These are phyloP conservation scores for Deakozyma indianensis DNA, from an alignment of 805 yeast genomes.

Conservation along the genomic window DNA sequence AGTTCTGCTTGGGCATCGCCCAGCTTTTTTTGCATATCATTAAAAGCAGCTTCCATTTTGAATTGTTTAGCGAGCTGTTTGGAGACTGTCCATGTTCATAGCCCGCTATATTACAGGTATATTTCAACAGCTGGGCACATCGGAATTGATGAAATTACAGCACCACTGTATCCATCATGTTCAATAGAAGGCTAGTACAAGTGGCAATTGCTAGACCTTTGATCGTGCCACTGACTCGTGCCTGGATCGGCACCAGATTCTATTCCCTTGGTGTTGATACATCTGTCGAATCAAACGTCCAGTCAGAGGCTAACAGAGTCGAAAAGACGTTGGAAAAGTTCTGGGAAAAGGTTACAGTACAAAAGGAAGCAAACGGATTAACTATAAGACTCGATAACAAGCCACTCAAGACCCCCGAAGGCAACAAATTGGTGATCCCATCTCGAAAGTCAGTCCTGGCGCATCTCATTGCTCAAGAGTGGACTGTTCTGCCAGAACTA, in stretches of 20 bases:
- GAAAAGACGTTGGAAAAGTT: constrained; percentile 31
- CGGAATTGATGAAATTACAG: no score
- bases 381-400: constrained; percentile 58
- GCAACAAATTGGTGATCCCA: constrained; percentile 57
- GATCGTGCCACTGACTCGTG: not conserved
- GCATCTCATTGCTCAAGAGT: constrained; percentile 66
- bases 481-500: constrained; percentile 56
- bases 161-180: no score
- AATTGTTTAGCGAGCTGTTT: no score
- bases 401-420: constrained; percentile 74
- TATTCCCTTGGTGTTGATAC: not conserved
- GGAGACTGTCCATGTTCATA: no score
- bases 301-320: constrained; percentile 7
- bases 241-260: constrained; percentile 11
- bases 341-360: constrained; percentile 61
- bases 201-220: no score
- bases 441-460: constrained; percentile 40
- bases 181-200: no score
- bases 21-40: constrained; percentile 54
- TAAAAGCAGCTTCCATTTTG: not conserved
- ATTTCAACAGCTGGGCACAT: no score
- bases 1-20: constrained; percentile 46
- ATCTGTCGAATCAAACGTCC: not conserved
- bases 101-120: no score
- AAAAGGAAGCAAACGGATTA: constrained; percentile 22